Evolutionary conservation across 2,329 filamentous ascomycete species (phyloP).

Genomic region (Ophiocordyceps unilateralis): DNA sequence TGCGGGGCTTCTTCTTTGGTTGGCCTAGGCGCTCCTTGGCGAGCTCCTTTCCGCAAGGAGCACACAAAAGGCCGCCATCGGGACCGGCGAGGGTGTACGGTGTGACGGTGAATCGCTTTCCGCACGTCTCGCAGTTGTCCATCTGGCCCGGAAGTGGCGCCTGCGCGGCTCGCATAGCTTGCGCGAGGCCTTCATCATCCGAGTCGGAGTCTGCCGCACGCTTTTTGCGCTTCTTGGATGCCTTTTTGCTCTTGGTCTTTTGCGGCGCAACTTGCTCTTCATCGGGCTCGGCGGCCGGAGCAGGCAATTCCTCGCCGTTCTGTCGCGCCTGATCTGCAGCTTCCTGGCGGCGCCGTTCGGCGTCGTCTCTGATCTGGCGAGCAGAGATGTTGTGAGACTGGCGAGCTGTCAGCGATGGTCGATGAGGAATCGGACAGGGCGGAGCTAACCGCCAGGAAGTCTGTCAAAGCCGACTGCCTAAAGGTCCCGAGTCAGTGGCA

Average conservation of each 20-base stretch:
- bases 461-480: constrained; percentile 34
- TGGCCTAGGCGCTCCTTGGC: constrained; percentile 38
- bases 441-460: constrained; percentile 29
- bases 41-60: constrained; percentile 60
- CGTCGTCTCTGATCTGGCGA: constrained; percentile 32
- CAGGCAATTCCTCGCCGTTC: constrained; percentile 7
- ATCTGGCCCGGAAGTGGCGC: constrained; percentile 64
- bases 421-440: no score
- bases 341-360: constrained; percentile 27
- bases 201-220: constrained; percentile 10
- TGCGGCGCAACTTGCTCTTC: constrained; percentile 13
- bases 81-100: constrained; percentile 71
- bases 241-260: constrained; percentile 46
- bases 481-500: constrained; percentile 1
- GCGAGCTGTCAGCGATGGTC: constrained; percentile 5
- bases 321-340: constrained; percentile 9
- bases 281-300: constrained; percentile 5
- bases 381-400: constrained; percentile 58
- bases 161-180: constrained; percentile 24
- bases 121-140: constrained; percentile 72
- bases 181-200: constrained; percentile 22
- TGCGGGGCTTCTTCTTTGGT: constrained; percentile 28
- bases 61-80: constrained; percentile 72
- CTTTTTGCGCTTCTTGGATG: constrained; percentile 35
- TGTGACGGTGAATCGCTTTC: constrained; percentile 83